Evolutionary conservation across 2,329 filamentous ascomycete species (phyloP).

Genomic region (Aspergillus japonicus): DNA sequence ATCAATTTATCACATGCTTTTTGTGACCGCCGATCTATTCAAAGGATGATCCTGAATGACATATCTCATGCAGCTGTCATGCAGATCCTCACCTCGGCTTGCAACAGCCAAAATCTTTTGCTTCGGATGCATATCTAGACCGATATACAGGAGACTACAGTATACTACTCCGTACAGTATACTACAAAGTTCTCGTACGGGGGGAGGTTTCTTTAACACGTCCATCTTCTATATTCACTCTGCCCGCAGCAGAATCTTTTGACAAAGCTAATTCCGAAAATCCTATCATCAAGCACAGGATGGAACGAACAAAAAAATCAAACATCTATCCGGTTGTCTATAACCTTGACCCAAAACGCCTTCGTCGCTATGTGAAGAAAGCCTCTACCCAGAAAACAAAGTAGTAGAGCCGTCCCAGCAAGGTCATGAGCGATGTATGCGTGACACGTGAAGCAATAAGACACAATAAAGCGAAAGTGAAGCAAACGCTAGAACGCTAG

Average conservation of each 20-base stretch:
- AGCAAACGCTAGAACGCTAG: conserved; percentile 2
- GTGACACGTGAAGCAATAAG: background rate
- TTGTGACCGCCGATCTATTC: background rate
- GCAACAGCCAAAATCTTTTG: background rate
- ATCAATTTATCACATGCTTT: background rate
- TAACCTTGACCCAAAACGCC: conserved; percentile 7
- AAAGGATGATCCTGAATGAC: background rate
- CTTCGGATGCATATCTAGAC: background rate
- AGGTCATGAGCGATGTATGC: conserved; percentile 3
- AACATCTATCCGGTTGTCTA: conserved; percentile 7
- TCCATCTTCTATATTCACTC: background rate
- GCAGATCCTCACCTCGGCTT: background rate
- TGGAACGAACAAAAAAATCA: background rate
- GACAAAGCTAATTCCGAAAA: background rate
- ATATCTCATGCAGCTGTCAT: conserved; percentile 7
- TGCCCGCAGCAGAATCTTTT: background rate
- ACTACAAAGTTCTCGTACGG: too few relatives aligned
- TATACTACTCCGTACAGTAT: too few relatives aligned
- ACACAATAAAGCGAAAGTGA: background rate
- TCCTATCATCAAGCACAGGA: background rate
- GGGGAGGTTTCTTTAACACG: too few relatives aligned
- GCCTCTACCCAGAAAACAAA: background rate
- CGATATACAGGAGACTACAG: too few relatives aligned
- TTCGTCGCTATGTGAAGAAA: conserved; percentile 2
- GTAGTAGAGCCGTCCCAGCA: conserved; percentile 7